phyloP scores from a whole-genome alignment of 306 rosid species.

The Ormosia emarginata region DNA sequence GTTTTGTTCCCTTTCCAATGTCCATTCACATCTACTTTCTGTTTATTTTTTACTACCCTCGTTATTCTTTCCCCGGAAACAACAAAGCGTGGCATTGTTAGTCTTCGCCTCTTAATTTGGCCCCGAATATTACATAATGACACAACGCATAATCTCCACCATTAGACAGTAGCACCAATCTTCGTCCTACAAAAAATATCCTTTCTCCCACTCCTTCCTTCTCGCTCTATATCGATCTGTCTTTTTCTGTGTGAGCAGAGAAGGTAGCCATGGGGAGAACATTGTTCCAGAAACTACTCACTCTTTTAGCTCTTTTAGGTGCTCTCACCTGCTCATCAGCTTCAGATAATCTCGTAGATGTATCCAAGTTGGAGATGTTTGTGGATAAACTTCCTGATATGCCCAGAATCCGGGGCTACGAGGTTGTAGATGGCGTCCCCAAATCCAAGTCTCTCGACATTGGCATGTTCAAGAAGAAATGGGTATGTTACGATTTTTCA shows the following conservation, averaged over 20 bases:
- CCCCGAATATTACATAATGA: not conserved
- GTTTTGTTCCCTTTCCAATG: no score
- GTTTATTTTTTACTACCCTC: not conserved
- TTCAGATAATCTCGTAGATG: conserved; percentile 32
- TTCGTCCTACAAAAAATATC: not conserved
- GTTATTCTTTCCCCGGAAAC: not conserved
- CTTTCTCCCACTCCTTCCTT: not conserved
- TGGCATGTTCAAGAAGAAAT: conserved; percentile 76
- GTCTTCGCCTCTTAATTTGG: not conserved
- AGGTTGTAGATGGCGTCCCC: conserved; percentile 38
- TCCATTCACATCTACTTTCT: not conserved
- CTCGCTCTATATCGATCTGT: not conserved
- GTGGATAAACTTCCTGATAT: conserved; percentile 69
- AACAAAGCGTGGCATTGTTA: not conserved
- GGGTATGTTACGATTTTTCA: conserved; percentile 38
- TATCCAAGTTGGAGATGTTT: conserved; percentile 50
- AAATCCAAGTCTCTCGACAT: conserved; percentile 49
- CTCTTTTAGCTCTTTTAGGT: not conserved
- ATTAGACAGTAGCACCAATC: not conserved
- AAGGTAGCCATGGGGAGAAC: conserved; percentile 18
- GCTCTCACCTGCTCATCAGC: conserved; percentile 17
- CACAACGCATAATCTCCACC: conserved; percentile 12
- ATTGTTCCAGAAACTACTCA: not conserved
- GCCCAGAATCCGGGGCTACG: conserved; percentile 50
- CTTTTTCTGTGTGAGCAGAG: not conserved